Base-by-base conservation (phyloP, 2,329 filamentous ascomycete species). In the Talaromyces piceae region DNA sequence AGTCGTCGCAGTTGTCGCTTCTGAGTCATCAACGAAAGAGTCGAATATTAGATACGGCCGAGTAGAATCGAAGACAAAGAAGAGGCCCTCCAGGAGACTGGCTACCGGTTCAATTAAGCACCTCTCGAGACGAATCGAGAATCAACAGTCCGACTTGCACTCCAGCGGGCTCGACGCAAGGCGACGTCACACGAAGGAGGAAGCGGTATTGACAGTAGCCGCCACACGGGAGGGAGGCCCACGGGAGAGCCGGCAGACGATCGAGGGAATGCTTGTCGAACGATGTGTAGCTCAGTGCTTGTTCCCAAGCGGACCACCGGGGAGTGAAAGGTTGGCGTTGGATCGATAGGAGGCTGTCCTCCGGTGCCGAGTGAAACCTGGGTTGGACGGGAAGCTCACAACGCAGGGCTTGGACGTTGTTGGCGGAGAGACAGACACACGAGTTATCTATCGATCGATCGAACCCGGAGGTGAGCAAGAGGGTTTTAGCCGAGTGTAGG, bases 161-260 rank as follows among this genome's bases (percentile, higher is more conserved):
- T 55, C 43, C 44, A 53, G 50, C 41, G 44, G n/a, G 50, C 53
- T 45, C 37, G 54, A 55, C 49, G 51, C 48, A 47, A 45, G 43
- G 53, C 51, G 54, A 54, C 54, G 53, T 49, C 52, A 47, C 50
- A 47, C 50, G 51, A 57, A 53, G 57, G 45, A 56, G 53, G 54
- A 25, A 48, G 44, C 46, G 52, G 52, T 54, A 54, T 51, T 27
- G 49, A 54, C 45, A 41, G 52, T 54, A 54, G 52, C 52, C 8
- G 52, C 43, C 52, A 51, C 52, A 30, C 51, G 48, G n/a, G 47
- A 51, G 50, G 51, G 39, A 50, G 48, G 47, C 27, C 43, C 30
- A 50, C 46, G 43, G 45, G 47, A 48, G 9, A 5, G 9, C 20
- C 39, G 16, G 22, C 22, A 18, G 46, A 46, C 46, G 41, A 53